Evolutionary conservation across 2,329 filamentous ascomycete genomes (phyloP).

Genomic region (Penicillium sp.): DNA sequence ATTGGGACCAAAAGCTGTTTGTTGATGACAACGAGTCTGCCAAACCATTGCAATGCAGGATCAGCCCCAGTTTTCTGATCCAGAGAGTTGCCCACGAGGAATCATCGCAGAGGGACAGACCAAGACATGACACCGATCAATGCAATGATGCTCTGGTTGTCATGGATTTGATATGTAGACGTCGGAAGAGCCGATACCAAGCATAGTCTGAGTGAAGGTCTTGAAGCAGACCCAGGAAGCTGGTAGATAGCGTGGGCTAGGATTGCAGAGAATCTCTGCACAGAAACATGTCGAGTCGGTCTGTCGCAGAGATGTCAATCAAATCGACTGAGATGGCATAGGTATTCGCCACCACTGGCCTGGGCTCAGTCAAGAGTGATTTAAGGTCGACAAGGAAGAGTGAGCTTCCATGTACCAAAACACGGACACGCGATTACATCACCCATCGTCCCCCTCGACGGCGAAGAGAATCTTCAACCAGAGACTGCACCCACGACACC

Average conservation of each 20-base stretch:
- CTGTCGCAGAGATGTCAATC: too few species aligned
- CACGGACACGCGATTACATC: background rate
- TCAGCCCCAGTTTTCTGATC: background rate
- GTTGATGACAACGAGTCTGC: too few species aligned
- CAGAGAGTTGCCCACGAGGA: background rate
- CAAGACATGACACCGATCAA: background rate
- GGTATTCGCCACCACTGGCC: background rate
- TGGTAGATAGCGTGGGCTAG: too few species aligned
- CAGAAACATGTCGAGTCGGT: too few species aligned
- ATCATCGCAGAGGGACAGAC: background rate
- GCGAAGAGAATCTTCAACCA: conserved; percentile 64
- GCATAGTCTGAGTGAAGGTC: background rate
- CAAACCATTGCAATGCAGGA: background rate
- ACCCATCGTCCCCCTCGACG: conserved; percentile 33
- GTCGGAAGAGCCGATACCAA: background rate
- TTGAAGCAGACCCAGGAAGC: too few species aligned
- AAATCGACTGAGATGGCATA: background rate
- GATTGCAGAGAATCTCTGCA: too few species aligned
- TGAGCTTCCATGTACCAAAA: background rate
- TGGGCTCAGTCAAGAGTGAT: background rate
- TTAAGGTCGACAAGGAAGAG: background rate
- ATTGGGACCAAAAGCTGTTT: too few species aligned
- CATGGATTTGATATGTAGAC: background rate
- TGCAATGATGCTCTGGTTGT: background rate
- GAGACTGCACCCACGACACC: conserved; percentile 64